These are phyloP conservation scores for Nicotiana tomentosiformis DNA, from an alignment of 257 asterid species.

Conservation along the genomic window DNA sequence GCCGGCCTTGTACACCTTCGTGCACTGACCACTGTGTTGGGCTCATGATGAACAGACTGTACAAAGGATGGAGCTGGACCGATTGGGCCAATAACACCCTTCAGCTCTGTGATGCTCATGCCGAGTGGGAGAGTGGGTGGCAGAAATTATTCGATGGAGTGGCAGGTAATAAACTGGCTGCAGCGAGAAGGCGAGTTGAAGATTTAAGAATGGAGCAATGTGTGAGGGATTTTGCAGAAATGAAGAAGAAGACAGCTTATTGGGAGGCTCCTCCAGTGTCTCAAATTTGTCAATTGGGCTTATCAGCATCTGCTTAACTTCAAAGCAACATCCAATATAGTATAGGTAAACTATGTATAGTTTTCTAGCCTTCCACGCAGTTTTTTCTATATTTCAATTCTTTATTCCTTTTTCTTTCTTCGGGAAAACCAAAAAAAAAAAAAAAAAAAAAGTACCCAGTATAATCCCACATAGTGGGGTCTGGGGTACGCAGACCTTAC, in stretches of 20 bases:
- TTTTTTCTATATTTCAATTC: neutral
- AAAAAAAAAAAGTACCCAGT: no score
- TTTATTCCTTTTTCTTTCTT: neutral
- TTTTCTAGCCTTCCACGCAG: neutral
- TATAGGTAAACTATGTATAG: slow-evolving; percentile 2
- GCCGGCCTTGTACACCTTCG: slow-evolving; percentile 73
- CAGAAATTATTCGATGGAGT: slow-evolving; percentile 45
- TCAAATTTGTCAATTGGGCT: slow-evolving; percentile 56
- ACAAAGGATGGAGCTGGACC: slow-evolving; percentile 81
- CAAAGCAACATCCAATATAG: neutral
- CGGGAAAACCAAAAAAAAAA: no score
- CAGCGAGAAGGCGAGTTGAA: slow-evolving; percentile 35
- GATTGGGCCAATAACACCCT: slow-evolving; percentile 58
- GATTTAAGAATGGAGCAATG: slow-evolving; percentile 46
- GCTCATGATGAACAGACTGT: slow-evolving; percentile 43
- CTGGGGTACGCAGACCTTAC: no score
- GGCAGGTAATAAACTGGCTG: slow-evolving; percentile 48
- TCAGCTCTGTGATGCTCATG: slow-evolving; percentile 71
- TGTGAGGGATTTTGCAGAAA: slow-evolving; percentile 42
- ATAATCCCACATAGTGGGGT: no score
- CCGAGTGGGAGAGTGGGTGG: slow-evolving; percentile 79
- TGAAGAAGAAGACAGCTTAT: slow-evolving; percentile 43
- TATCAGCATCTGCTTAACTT: neutral
- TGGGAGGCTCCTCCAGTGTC: slow-evolving; percentile 63
- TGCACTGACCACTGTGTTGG: slow-evolving; percentile 66